Base-by-base conservation (phyloP, 805 yeast species). In the Saturnispora serradocipensis region DNA sequence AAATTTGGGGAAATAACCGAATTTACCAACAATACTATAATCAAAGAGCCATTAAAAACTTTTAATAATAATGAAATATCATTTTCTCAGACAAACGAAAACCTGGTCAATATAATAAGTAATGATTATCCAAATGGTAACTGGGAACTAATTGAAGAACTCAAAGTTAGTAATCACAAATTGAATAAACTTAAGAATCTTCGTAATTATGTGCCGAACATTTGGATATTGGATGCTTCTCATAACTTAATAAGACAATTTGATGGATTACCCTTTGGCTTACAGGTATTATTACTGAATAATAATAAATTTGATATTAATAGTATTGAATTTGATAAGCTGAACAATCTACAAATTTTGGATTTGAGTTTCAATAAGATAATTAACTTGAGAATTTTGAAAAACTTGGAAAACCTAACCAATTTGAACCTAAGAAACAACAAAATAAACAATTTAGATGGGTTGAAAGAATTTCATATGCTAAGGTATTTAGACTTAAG, bases 51-150 rank as follows among this genome's bases (percentile, higher is more conserved):
- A 10, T 38, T 38, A 13, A 38, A 24, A 4, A 54, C 18, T 20
- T 38, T 36, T 18, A 9, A 32, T 9, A 43, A 42, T n/a, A 45
- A 45, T 27, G 45, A 42, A 16, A 49, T 75, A 3, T 73, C 82
- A 3, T 78, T 78, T 56, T 67, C 80, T 2, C 75, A 76, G 55
- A 69, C 77, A 0, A 72, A 72, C 51, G 68, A 62, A 46, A 64
- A 64, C 13, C 59, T 78, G 38, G 77, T 76, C 4, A 65, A 77
- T 6, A 68, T 74, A 3, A 70, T 78, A 27, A 76, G 77, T 1
- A 74, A 73, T 36, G 58, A 62, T 3, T 63, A 74, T 46, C 68
- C 77, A 1, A 61, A 66, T 24, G 66, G 67, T 3, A 64, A 69
- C 46, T 78, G 83, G 84, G 67, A 69, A 34, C 56, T 56, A 13